Evolutionary conservation across 2,329 filamentous ascomycete species (phyloP).

Genomic region (Paracamarosporium sp.): DNA sequence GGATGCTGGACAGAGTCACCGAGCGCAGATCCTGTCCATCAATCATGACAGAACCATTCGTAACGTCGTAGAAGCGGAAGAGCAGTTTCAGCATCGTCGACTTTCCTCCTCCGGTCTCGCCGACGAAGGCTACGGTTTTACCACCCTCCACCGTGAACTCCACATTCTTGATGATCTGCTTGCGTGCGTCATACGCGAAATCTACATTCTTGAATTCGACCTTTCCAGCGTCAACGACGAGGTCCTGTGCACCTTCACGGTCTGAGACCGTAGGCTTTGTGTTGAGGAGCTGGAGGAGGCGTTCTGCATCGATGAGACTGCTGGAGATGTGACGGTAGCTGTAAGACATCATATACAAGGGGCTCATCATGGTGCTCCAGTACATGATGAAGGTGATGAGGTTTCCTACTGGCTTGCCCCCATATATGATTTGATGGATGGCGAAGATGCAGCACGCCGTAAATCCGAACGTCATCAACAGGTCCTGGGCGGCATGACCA

Average conservation of each 20-base stretch:
- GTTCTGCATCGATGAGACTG: conserved; percentile 70
- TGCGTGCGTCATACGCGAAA: conserved; percentile 63
- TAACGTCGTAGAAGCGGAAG: conserved; percentile 66
- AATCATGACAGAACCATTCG: conserved; percentile 60
- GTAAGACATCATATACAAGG: conserved; percentile 59
- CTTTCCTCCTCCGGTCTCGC: conserved; percentile 69
- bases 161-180: conserved; percentile 58
- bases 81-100: conserved; percentile 68
- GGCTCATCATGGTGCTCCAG: conserved; percentile 60
- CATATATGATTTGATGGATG: conserved; percentile 59
- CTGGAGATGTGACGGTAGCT: conserved; percentile 57
- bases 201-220: conserved; percentile 63
- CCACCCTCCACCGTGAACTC: conserved; percentile 59
- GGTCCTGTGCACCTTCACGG: conserved; percentile 35
- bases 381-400: conserved; percentile 72
- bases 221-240: conserved; percentile 56
- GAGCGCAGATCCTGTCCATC: conserved; percentile 67
- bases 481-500: conserved; percentile 51
- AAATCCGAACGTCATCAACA: conserved; percentile 58
- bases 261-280: conserved; percentile 64
- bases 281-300: conserved; percentile 63
- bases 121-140: conserved; percentile 66
- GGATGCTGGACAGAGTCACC: conserved; percentile 64
- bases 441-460: conserved; percentile 60
- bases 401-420: conserved; percentile 60